Evolutionary conservation across 2,329 filamentous ascomycete genomes (phyloP), one percentile per base, ranked within the genome.

Genomic region (Arachnomyces sp.): DNA sequence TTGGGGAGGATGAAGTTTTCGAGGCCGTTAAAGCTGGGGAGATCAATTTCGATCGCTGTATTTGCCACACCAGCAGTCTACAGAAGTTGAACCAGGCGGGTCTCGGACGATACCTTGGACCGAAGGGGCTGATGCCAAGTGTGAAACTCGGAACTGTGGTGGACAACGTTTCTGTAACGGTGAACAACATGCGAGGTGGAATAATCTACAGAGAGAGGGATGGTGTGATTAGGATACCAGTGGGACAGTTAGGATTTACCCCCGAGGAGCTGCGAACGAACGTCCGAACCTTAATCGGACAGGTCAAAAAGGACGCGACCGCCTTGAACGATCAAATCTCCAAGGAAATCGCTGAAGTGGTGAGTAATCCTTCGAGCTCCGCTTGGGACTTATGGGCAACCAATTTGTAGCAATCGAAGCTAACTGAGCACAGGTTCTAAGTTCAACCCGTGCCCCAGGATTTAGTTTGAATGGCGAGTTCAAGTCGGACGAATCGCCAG

Each of bases 81-180:
- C 74, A 76, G 38, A 87, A 84, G 42, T 69, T 98, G 55, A 84
- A 82, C 60, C 89, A 92, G 69, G 83, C 88, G 28, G 78, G 77
- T 1, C 63, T 98, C 47, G 90, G 84, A 48, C 77, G 82, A 49
- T 75, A 95, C 32, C 72, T 98, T 14, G 92, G 92, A 55, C 92
- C 93, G 34, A 82, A 78, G 63, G 89, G 89, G 2, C 65, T 98
- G 56, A 96, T 98, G 92, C 92, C 92, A 4, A 93, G 78, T 60
- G 68, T 76, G 44, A 95, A 95, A 72, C 79, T 79, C 46, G 88
- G 87, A 49, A 96, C 92, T 1, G 84, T 98, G 41, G 87, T 94
- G 16, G 82, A 77, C 56, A 84, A 94, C 59, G 76, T 95, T 12
- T 75, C 75, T 39, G 64, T 72, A n/a, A 75, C 80, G 28, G 84